Conservation (phyloP, 2,329 filamentous ascomycete genomes). For the Xylariales sp. region DNA sequence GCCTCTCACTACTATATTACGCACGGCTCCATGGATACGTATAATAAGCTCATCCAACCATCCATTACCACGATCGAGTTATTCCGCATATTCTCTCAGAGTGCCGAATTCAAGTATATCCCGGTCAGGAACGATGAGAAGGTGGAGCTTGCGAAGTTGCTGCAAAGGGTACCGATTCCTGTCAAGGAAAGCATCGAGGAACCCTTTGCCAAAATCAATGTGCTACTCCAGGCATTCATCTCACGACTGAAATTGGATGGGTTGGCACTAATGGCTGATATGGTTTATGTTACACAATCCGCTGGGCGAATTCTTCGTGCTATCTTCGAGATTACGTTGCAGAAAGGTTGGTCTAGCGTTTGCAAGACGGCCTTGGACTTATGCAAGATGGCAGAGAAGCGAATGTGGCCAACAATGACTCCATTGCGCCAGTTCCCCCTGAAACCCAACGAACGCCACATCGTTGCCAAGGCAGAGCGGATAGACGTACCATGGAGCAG, state of each 20-base stretch:
- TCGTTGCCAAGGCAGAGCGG: conserved; percentile 87
- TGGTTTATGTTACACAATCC: conserved; percentile 98
- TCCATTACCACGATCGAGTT: conserved; percentile 91
- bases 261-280: conserved; percentile 92
- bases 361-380: conserved; percentile 89
- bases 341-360: conserved; percentile 92
- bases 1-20: conserved; percentile 99
- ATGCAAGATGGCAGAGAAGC: conserved; percentile 98
- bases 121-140: conserved; percentile 97
- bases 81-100: conserved; percentile 93
- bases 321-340: conserved; percentile 94
- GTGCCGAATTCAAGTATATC: conserved; percentile 98
- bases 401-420: conserved; percentile 99
- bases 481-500: conserved; percentile 91
- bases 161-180: conserved; percentile 86
- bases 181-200: conserved; percentile 98
- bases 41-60: conserved; percentile 92
- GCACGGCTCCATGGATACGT: conserved; percentile 92
- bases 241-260: conserved; percentile 92
- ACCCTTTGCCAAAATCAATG: conserved; percentile 96
- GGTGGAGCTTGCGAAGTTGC: conserved; percentile 86
- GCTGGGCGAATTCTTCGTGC: conserved; percentile 93
- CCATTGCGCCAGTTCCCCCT: conserved; percentile 84
- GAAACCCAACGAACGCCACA: conserved; percentile 66
- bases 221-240: conserved; percentile 93